These are phyloP conservation scores for Hanseniaspora mollemarum DNA, from an alignment of 805 yeast species.

Conservation along the genomic window DNA sequence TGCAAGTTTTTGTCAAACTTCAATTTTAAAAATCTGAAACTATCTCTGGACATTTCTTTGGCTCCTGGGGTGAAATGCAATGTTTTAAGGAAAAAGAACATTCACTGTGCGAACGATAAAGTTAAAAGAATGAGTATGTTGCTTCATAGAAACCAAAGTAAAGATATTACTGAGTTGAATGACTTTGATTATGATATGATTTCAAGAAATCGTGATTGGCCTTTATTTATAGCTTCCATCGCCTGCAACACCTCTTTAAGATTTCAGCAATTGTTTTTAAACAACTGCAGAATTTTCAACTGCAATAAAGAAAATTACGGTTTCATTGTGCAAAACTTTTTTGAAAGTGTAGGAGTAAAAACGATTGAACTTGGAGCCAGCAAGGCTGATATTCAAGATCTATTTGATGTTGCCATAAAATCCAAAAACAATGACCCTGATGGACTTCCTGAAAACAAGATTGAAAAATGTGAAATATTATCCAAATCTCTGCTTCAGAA, in stretches of 20 bases:
- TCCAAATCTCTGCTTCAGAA: not conserved
- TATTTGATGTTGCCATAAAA: not conserved
- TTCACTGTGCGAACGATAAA: conserved; percentile 22
- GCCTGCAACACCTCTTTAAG: conserved; percentile 52
- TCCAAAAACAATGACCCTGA: conserved; percentile 12
- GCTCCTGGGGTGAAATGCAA: conserved; percentile 31
- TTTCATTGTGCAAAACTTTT: conserved; percentile 39
- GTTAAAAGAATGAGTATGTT: conserved; percentile 34
- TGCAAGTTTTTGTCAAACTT: conserved; percentile 61
- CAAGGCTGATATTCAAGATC: conserved; percentile 27
- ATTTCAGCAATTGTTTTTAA: conserved; percentile 22
- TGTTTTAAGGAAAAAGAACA: conserved; percentile 34
- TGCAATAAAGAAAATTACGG: not conserved
- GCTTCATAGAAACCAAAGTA: not conserved
- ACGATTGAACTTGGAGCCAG: conserved; percentile 70
- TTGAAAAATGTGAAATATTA: conserved; percentile 6
- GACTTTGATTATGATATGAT: conserved; percentile 15
- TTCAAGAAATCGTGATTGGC: conserved; percentile 62
- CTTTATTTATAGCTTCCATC: conserved; percentile 61
- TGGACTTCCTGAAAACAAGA: not conserved
- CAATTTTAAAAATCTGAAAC: conserved; percentile 37
- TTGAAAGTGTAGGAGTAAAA: conserved; percentile 45
- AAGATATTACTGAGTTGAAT: not conserved
- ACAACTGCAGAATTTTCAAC: conserved; percentile 54
- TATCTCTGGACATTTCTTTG: conserved; percentile 53